Percentiles rank a stretch among this genome's conserved stretches.
Evolutionary conservation across 2,329 filamentous ascomycete genomes (phyloP).

Genomic region (Hypoxylon sp.): DNA sequence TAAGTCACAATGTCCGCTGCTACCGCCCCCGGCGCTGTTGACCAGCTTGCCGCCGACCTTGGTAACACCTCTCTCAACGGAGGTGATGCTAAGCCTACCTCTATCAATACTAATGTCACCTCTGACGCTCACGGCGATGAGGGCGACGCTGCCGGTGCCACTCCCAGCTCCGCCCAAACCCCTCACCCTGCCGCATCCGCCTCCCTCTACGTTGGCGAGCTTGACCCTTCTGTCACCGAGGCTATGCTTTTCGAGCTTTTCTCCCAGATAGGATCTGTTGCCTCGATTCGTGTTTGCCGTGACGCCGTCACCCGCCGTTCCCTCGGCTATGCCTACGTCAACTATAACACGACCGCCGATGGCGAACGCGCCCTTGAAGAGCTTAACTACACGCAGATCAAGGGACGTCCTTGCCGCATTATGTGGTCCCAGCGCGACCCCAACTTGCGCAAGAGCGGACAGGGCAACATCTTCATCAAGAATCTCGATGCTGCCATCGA

Average conservation of each 20-base stretch:
- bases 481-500: slow-evolving; percentile 98
- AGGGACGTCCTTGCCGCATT: slow-evolving; percentile 98
- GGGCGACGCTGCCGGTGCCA: slow-evolving; percentile 75
- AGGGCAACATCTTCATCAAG: slow-evolving; percentile 99
- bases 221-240: slow-evolving; percentile 97
- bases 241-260: slow-evolving; percentile 99
- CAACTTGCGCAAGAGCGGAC: slow-evolving; percentile 97
- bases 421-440: slow-evolving; percentile 99
- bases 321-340: slow-evolving; percentile 99
- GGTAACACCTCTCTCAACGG: slow-evolving; percentile 79
- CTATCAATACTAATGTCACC: slow-evolving; percentile 81
- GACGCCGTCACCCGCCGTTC: slow-evolving; percentile 98
- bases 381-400: slow-evolving; percentile 99
- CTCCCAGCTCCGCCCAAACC: slow-evolving; percentile 78
- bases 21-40: slow-evolving; percentile 74
- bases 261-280: slow-evolving; percentile 98
- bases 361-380: slow-evolving; percentile 99
- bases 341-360: slow-evolving; percentile 98
- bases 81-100: slow-evolving; percentile 74
- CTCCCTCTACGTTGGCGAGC: slow-evolving; percentile 98
- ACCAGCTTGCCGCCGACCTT: slow-evolving; percentile 85
- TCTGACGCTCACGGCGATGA: slow-evolving; percentile 69
- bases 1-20: slow-evolving; percentile 70
- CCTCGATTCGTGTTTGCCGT: slow-evolving; percentile 99
- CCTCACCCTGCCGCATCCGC: slow-evolving; percentile 91